Percentiles rank a stretch among this genome's conserved stretches.
These are phyloP conservation scores for Lipomyces chichibuensis DNA, from an alignment of 805 yeast genomes.

Conservation along the genomic window DNA sequence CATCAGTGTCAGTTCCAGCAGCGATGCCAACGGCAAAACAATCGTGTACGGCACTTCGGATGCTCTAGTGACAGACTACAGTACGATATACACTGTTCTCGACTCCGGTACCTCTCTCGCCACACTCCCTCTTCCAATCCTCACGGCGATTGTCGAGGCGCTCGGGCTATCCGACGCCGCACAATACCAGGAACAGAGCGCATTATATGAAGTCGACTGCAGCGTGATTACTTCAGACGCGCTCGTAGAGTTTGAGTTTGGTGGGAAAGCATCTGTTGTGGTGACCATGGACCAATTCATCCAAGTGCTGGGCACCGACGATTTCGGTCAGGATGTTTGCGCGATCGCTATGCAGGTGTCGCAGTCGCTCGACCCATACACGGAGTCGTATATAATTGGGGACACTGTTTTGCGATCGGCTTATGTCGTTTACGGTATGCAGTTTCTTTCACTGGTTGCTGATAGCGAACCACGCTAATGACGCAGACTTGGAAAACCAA, in stretches of 20 bases:
- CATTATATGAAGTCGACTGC: conserved; percentile 51
- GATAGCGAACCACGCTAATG: not conserved
- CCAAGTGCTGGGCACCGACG: conserved; percentile 12
- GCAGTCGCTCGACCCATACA: conserved; percentile 2
- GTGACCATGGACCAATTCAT: conserved; percentile 46
- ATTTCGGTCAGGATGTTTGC: conserved; percentile 34
- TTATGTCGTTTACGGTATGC: conserved; percentile 57
- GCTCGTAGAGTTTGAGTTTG: conserved; percentile 52
- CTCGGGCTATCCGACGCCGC: conserved; percentile 43
- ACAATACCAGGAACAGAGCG: conserved; percentile 44
- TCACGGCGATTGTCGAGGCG: conserved; percentile 44
- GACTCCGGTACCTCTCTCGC: conserved; percentile 61
- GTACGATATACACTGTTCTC: conserved; percentile 47
- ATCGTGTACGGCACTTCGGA: not conserved
- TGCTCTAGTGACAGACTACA: not conserved
- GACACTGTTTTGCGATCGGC: conserved; percentile 57
- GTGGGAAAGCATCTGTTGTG: conserved; percentile 51
- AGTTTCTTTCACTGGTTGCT: conserved; percentile 43
- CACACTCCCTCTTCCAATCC: conserved; percentile 50
- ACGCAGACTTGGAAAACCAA: conserved; percentile 50
- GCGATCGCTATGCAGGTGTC: conserved; percentile 40
- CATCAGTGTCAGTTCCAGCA: conserved; percentile 8
- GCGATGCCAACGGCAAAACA: not conserved
- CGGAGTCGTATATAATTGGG: conserved; percentile 48
- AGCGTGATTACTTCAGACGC: conserved; percentile 20